phyloP scores from a whole-genome alignment of 805 yeast genomes.

The Diddensiella santjacobensis region DNA sequence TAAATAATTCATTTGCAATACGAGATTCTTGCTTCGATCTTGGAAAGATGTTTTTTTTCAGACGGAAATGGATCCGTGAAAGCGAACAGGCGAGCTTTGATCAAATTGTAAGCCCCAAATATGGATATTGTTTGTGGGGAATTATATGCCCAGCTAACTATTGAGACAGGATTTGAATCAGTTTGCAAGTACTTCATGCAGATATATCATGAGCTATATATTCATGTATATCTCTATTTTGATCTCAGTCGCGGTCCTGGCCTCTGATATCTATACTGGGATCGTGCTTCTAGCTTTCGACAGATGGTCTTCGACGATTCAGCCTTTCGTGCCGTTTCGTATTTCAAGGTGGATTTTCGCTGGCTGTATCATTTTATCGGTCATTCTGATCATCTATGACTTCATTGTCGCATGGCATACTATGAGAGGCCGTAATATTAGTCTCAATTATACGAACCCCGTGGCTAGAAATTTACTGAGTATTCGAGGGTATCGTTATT shows the following conservation, averaged over 20 bases:
- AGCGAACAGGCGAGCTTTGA: conserved; percentile 24
- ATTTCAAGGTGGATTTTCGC: conserved; percentile 69
- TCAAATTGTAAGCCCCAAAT: conserved; percentile 16
- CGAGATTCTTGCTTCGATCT: too few species aligned
- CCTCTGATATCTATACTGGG: conserved; percentile 76
- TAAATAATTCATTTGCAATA: too few species aligned
- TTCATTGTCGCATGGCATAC: conserved; percentile 54
- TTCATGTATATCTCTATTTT: conserved; percentile 47
- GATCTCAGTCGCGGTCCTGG: conserved; percentile 44
- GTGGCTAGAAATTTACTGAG: conserved; percentile 59
- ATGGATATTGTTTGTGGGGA: too few species aligned
- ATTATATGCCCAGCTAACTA: too few species aligned
- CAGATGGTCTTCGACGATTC: conserved; percentile 55
- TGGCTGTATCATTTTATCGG: conserved; percentile 73
- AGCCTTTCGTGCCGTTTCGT: conserved; percentile 47
- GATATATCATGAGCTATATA: conserved; percentile 28
- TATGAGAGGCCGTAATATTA: conserved; percentile 59
- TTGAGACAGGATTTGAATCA: conserved; percentile 21
- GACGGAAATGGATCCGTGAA: conserved; percentile 24
- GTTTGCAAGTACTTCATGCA: conserved; percentile 22
- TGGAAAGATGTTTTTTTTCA: conserved; percentile 21
- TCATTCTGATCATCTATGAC: conserved; percentile 54
- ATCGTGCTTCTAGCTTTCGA: conserved; percentile 67
- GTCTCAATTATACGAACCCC: conserved; percentile 63
- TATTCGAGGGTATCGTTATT: conserved; percentile 55